Conservation (phyloP, 179 eudicot genomes). For the Beta corolliflora region DNA sequence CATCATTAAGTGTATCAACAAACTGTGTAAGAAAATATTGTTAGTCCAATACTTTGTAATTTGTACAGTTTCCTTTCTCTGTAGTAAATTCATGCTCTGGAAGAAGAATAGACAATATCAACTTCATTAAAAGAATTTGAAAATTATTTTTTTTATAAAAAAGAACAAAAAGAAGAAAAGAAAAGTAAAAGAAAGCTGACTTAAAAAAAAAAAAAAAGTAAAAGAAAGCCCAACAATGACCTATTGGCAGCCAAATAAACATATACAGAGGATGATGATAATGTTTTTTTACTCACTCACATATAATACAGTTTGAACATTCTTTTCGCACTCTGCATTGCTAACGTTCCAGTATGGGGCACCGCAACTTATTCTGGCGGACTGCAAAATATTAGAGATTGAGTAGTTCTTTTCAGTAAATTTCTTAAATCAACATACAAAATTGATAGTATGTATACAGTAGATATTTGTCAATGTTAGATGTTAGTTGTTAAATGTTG, state of each 20-base stretch:
- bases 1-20: not conserved
- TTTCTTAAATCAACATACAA: not conserved
- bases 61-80: not conserved
- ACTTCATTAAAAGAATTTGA: too few relatives aligned
- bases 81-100: not conserved
- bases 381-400: not conserved
- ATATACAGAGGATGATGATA: not conserved
- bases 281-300: slow-evolving; percentile 2
- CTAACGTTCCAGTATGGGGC: slow-evolving; percentile 12
- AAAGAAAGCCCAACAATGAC: not conserved
- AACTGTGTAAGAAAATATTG: not conserved
- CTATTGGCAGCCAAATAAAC: not conserved
- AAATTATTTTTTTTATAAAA: too few relatives aligned
- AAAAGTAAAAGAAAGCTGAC: too few relatives aligned
- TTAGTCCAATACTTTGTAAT: not conserved
- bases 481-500: too few relatives aligned
- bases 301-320: not conserved
- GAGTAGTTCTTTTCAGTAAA: too few relatives aligned
- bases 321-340: slow-evolving; percentile 6
- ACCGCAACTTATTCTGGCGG: not conserved
- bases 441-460: too few relatives aligned
- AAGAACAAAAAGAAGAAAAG: too few relatives aligned
- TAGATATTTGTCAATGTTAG: too few relatives aligned
- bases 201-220: not conserved
- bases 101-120: too few relatives aligned